Conservation (phyloP, 2,329 filamentous ascomycete genomes). For the Ascochyta lentis region DNA sequence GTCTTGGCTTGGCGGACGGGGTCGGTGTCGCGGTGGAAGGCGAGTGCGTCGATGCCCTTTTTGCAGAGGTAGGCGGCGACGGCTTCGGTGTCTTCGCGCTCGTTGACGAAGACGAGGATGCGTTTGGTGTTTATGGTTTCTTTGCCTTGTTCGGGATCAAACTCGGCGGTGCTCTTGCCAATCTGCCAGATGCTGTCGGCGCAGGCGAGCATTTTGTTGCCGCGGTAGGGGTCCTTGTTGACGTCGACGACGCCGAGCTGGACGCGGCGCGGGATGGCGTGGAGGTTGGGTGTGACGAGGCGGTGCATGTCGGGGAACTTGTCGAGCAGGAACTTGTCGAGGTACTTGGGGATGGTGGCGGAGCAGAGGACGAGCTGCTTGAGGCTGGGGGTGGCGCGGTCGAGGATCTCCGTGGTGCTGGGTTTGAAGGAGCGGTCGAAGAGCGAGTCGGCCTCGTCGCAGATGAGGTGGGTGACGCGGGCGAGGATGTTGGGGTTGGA, state of each 20-base stretch:
- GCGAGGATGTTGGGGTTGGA: slow-evolving; percentile 90
- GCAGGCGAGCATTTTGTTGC: slow-evolving; percentile 91
- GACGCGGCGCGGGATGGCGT: slow-evolving; percentile 92
- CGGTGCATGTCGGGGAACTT: slow-evolving; percentile 84
- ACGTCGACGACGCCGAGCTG: slow-evolving; percentile 94
- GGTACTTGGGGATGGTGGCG: slow-evolving; percentile 88
- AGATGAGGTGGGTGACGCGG: slow-evolving; percentile 84
- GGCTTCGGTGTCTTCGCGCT: slow-evolving; percentile 85
- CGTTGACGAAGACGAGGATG: slow-evolving; percentile 95
- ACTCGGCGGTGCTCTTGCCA: slow-evolving; percentile 70
- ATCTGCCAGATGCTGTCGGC: slow-evolving; percentile 95
- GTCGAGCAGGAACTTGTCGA: slow-evolving; percentile 83
- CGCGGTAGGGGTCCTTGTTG: slow-evolving; percentile 88
- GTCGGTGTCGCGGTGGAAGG: slow-evolving; percentile 82
- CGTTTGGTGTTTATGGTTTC: slow-evolving; percentile 74
- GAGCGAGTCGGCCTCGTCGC: slow-evolving; percentile 96
- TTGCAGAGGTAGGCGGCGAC: slow-evolving; percentile 78
- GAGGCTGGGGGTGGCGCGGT: slow-evolving; percentile 79
- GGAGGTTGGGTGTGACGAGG: slow-evolving; percentile 92
- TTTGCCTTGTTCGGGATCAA: slow-evolving; percentile 52
- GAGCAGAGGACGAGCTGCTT: slow-evolving; percentile 92
- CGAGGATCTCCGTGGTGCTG: slow-evolving; percentile 81
- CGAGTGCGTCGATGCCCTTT: slow-evolving; percentile 88
- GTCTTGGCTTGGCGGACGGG: slow-evolving; percentile 79
- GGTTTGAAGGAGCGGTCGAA: slow-evolving; percentile 92